Conservation (phyloP, 306 rosid species). For the Lablab purpureus region DNA sequence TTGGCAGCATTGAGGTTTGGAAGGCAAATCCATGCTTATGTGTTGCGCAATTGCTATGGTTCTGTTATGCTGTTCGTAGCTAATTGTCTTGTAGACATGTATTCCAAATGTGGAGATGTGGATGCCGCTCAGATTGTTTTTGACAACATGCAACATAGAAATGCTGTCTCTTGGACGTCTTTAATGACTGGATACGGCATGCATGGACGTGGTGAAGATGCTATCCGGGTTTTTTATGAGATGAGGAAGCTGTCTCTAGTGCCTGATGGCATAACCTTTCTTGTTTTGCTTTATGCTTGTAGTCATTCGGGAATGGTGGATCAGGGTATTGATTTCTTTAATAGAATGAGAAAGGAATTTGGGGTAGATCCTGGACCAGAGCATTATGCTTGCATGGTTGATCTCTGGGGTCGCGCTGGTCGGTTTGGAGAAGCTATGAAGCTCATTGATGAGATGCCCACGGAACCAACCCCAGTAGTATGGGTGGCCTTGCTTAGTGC, state of each 20-base stretch:
- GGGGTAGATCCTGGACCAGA: conserved; percentile 76
- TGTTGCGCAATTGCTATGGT: conserved; percentile 60
- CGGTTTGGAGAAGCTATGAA: conserved; percentile 66
- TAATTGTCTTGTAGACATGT: conserved; percentile 90
- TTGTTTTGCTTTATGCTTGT: conserved; percentile 86
- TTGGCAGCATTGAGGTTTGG: conserved; percentile 73
- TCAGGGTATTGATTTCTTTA: conserved; percentile 67
- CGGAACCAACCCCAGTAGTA: conserved; percentile 72
- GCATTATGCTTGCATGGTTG: conserved; percentile 93
- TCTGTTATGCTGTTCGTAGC: conserved; percentile 62
- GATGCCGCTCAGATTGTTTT: conserved; percentile 76
- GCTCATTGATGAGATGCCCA: conserved; percentile 73
- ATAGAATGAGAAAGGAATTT: conserved; percentile 63
- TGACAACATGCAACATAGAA: conserved; percentile 60
- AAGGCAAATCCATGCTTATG: conserved; percentile 72
- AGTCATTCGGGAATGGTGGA: conserved; percentile 86
- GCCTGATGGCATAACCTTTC: conserved; percentile 77
- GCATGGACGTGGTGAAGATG: conserved; percentile 90
- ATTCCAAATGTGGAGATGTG: conserved; percentile 82
- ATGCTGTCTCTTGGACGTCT: conserved; percentile 89
- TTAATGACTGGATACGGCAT: conserved; percentile 81
- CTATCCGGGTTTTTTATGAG: conserved; percentile 65
- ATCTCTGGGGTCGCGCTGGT: conserved; percentile 88
- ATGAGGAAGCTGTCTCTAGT: conserved; percentile 62
- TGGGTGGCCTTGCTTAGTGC: conserved; percentile 88